Evolutionary conservation across 768 basidiomycete species (phyloP), one percentile per base, ranked within the genome.

Genomic region (Calvatia gigantea): DNA sequence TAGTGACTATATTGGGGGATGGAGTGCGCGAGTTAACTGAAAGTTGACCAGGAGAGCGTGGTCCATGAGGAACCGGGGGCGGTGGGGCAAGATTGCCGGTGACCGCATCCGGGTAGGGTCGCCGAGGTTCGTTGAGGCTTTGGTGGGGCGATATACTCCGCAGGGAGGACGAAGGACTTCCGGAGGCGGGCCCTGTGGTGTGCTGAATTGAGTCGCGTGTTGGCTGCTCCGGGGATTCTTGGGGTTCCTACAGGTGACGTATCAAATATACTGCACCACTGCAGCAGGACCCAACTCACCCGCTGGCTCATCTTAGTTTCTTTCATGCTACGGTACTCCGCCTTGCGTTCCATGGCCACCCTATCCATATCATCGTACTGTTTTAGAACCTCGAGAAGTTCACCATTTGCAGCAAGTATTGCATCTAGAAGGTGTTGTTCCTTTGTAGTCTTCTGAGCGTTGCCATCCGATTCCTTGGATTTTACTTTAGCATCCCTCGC

Each of bases 361-460:
- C 85, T 75, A 59, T 86, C 78, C 32, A 93, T 72, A 62, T 96
- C 92, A 9, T 93, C 87, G 61, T 93, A 86, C 63, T 89, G 82
- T 48, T 78, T 74, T 55, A 94, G 66, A 2, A 84, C 87, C 33
- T 82, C 84, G 2, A 85, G 58, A 23, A 95, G 76, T 42, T 84
- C 84, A 51, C 77, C 85, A 65, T 94, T 87, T 4, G 92, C 87
- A 17, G 74, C 82, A 17, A 96, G 77, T 56, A 95, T 71, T 12
- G 82, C 80, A 6, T 80, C 86, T 32, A 95, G 75, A 4, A 94
- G 77, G 61, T 84, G 74, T 65, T 94, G 91, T 67, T 94, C 91
- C 7, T 71, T 65, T 0, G 93, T 93, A 54, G 75, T 65, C 53
- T 83, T 79, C 6, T 60, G 37, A 62, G 37, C 19, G 1, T 35